phyloP scores from a whole-genome alignment of 495 filamentous ascomycete species.

The Corynascus novoguineensis region DNA sequence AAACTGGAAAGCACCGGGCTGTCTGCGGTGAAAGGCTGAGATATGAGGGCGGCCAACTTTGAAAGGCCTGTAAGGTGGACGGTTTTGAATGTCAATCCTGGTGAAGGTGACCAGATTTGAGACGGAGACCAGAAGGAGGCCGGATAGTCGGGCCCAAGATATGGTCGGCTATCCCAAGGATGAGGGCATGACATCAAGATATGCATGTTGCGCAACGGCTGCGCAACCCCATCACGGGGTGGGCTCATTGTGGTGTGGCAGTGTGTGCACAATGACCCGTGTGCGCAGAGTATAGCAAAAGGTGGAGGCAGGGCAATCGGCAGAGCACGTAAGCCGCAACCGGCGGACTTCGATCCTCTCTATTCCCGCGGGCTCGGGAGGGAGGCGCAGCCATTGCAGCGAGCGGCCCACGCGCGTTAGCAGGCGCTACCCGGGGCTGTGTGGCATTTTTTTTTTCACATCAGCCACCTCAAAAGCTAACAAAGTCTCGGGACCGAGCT shows the following conservation, averaged over 20 bases:
- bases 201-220: background rate
- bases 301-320: background rate
- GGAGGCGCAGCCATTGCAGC: background rate
- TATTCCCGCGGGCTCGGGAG: background rate
- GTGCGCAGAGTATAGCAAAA: background rate
- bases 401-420: background rate
- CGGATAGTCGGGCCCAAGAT: background rate
- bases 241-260: background rate
- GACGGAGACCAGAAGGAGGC: conserved; percentile 1
- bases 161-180: no score
- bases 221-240: background rate
- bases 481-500: background rate
- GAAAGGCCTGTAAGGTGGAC: background rate
- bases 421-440: background rate
- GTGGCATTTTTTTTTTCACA: background rate
- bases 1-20: background rate
- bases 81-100: background rate
- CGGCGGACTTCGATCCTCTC: background rate
- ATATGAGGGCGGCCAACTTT: no score
- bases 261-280: background rate
- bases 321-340: background rate
- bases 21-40: no score
- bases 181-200: background rate
- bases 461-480: background rate
- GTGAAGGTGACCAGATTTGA: background rate